Percentiles rank a stretch among this genome's conserved stretches.
Evolutionary conservation across 768 basidiomycete genomes (phyloP).

Genomic region (Roridomyces roridus): DNA sequence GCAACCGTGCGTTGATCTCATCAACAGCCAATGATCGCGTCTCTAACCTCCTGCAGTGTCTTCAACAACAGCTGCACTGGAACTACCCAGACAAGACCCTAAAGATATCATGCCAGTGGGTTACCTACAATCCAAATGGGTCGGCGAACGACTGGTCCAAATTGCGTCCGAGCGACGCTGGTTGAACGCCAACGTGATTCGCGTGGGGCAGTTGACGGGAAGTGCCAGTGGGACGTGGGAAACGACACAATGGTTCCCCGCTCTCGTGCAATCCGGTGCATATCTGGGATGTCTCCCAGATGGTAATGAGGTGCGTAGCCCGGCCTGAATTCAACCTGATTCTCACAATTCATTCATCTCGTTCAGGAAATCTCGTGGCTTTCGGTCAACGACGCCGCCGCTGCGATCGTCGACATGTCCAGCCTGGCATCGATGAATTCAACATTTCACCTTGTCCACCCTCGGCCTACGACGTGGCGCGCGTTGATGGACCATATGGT

Average conservation of each 20-base stretch:
- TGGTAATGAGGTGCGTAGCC: neutral
- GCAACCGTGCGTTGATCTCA: too few species aligned
- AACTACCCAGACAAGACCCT: too few species aligned
- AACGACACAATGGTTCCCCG: neutral
- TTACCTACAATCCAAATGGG: too few species aligned
- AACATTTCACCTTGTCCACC: neutral
- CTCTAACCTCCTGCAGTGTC: too few species aligned
- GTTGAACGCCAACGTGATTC: neutral
- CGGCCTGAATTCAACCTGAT: too few species aligned
- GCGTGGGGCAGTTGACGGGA: neutral
- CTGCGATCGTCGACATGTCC: neutral
- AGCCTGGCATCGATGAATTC: neutral
- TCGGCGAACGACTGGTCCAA: too few species aligned
- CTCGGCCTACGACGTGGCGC: neutral
- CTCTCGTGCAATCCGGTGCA: neutral
- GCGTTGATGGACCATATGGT: neutral
- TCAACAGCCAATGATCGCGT: too few species aligned
- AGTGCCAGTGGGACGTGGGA: neutral
- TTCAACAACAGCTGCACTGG: too few species aligned
- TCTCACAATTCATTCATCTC: too few species aligned
- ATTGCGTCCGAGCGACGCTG: neutral
- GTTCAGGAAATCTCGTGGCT: neutral
- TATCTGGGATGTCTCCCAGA: neutral
- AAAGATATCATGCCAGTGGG: too few species aligned
- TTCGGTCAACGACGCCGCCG: neutral